Base-by-base conservation (phyloP, 495 filamentous ascomycete species). In the Rhizodiscina lignyota region DNA sequence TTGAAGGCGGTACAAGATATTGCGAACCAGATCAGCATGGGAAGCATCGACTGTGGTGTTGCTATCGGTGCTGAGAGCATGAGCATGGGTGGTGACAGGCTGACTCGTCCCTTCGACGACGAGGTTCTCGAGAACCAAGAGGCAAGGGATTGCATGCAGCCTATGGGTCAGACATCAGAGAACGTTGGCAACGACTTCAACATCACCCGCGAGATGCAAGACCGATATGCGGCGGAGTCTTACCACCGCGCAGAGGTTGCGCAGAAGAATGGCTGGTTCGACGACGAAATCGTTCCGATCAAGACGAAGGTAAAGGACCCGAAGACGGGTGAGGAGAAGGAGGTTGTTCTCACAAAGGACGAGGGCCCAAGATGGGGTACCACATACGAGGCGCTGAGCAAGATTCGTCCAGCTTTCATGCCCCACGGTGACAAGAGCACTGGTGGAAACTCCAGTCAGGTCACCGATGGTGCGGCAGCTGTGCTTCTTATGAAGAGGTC, bases 101-200 rank as follows among this genome's bases (percentile, higher is more conserved):
- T 83, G 15, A 68, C 71, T 16, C 58, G 61, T 19, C 74, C 82
- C 3, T 91, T 94, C 64, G 74, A 83, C 52, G 75, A 77, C 30
- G 73, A 76, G 35, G 71, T 97, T 19, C 56, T 83, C 18, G 63
- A 68, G 42, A 70, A 67, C 50, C 80, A 81, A 51, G 85, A 94
- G 50, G 72, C 82, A 0, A 49, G 53, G 22, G 89, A 97, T 57
- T 91, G 84, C 65, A 70, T 83, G 70, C 74, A 87, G 67, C 75
- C 84, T 20, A 97, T 97, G 89, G 89, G 89, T 0, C 89, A 93
- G 72, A 97, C 89, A 0, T 83, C 77, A 8, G 89, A 97, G 64
- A 94, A 97, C 45, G 82, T 97, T n/a, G 83, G 73, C 31, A 72
- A 69, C 34, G 87, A 94, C 60, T 97, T 97, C 52, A 67, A 76